Percentiles rank a stretch among this genome's conserved stretches.
Conservation (phyloP, 2,329 filamentous ascomycete genomes). For the Xylariaceae sp. region DNA sequence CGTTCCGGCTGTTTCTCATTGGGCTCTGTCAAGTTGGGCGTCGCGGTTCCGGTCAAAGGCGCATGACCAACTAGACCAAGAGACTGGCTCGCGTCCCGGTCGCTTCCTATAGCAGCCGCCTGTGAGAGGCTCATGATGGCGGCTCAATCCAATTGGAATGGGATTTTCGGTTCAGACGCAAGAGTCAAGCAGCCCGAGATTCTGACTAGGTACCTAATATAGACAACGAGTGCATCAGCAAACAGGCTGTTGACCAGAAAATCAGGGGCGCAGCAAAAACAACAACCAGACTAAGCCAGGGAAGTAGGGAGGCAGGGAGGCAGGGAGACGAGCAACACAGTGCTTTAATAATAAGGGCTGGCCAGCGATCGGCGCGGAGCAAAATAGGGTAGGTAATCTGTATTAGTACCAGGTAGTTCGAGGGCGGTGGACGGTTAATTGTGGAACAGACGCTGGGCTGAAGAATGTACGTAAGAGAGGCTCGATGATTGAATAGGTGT, state of each 20-base stretch:
- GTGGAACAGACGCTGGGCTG: not conserved
- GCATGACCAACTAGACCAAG: slow-evolving; percentile 14
- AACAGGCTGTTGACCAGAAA: slow-evolving; percentile 26
- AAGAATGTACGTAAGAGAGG: not conserved
- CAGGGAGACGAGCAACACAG: not conserved
- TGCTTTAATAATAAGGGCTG: not conserved
- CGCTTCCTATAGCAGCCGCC: slow-evolving; percentile 30
- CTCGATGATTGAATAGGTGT: not conserved
- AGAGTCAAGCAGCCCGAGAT: slow-evolving; percentile 20
- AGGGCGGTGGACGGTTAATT: not conserved
- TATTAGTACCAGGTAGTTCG: not conserved
- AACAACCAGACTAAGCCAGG: slow-evolving; percentile 2
- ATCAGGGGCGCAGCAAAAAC: not conserved
- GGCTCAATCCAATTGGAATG: slow-evolving; percentile 10
- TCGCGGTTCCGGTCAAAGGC: slow-evolving; percentile 33
- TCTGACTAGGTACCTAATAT: slow-evolving; percentile 18
- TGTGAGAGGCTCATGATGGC: slow-evolving; percentile 33
- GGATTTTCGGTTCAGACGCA: not conserved
- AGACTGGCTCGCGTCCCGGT: slow-evolving; percentile 24
- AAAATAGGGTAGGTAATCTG: not conserved
- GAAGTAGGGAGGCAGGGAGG: not conserved
- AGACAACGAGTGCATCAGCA: slow-evolving; percentile 26
- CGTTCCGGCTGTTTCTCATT: slow-evolving; percentile 28
- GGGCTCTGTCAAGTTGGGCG: slow-evolving; percentile 30
- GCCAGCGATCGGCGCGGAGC: not conserved